Conservation (phyloP, 2,329 filamentous ascomycete species). For the Paecilomyces variotii region DNA sequence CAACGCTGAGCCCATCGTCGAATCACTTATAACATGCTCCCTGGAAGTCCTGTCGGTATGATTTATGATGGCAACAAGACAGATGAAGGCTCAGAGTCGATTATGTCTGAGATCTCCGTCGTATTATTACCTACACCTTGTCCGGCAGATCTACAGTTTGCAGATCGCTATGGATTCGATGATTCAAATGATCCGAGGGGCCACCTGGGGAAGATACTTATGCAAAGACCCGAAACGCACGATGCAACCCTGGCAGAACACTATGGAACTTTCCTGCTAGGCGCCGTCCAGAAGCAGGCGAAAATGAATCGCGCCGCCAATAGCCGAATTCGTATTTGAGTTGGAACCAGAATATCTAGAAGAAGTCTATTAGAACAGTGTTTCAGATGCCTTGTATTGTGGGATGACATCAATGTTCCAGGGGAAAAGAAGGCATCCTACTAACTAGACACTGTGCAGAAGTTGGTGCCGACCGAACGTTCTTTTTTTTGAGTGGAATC, state of each 20-base stretch:
- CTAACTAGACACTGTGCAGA: constrained; percentile 44
- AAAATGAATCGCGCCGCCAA: constrained; percentile 28
- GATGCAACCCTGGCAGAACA: constrained; percentile 38
- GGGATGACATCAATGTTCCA: constrained; percentile 35
- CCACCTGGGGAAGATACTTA: constrained; percentile 39
- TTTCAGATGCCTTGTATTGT: constrained; percentile 28
- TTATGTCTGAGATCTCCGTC: not conserved
- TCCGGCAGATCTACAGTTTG: constrained; percentile 25
- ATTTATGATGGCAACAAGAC: not conserved
- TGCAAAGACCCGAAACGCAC: constrained; percentile 34
- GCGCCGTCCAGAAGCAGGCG: constrained; percentile 30
- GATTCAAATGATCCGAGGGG: constrained; percentile 29
- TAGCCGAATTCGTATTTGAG: constrained; percentile 42
- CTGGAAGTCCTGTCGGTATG: constrained; percentile 44
- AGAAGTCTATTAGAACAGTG: constrained; percentile 25
- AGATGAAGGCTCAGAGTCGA: not conserved
- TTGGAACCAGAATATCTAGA: constrained; percentile 40
- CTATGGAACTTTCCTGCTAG: constrained; percentile 32
- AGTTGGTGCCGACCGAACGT: constrained; percentile 31
- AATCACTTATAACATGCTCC: constrained; percentile 45
- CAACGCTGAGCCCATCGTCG: constrained; percentile 29
- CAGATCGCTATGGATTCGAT: constrained; percentile 41
- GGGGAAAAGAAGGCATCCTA: constrained; percentile 29
- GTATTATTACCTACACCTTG: not conserved
- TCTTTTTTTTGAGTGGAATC: constrained; percentile 23